Percentiles rank a stretch among this genome's conserved stretches.
Conservation (phyloP, 108 stramenopile genomes). For the Chaetoceros muelleri region DNA sequence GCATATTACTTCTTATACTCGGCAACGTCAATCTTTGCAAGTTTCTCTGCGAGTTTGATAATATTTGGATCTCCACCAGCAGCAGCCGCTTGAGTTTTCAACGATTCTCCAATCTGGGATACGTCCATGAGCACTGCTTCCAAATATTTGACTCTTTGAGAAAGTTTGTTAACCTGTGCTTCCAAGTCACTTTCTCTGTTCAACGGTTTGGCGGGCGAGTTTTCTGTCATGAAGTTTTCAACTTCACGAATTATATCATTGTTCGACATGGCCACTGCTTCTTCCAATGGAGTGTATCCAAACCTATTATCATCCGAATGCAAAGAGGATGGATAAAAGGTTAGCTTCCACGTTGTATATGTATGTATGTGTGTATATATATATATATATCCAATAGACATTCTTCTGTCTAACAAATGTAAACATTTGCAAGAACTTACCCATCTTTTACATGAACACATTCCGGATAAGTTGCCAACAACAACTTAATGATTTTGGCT, state of each 20-base stretch:
- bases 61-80: constrained; percentile 26
- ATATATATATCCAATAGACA: neutral
- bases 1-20: no score
- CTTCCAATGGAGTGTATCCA: constrained; percentile 75
- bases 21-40: constrained; percentile 23
- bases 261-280: constrained; percentile 52
- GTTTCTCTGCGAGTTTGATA: constrained; percentile 32
- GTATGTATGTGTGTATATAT: no score
- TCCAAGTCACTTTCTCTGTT: constrained; percentile 26
- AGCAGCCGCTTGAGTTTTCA: constrained; percentile 24
- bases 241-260: constrained; percentile 63
- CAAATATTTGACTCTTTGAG: constrained; percentile 27
- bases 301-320: no score
- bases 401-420: neutral
- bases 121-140: constrained; percentile 29
- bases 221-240: constrained; percentile 65
- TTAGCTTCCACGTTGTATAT: no score
- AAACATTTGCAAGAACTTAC: neutral
- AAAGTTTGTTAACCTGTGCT: constrained; percentile 28
- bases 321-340: no score
- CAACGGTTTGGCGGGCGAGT: constrained; percentile 31
- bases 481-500: constrained; percentile 41
- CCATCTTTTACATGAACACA: constrained; percentile 74
- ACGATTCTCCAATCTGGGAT: constrained; percentile 27
- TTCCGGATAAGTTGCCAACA: constrained; percentile 72